Evolutionary conservation across 495 filamentous ascomycete species (phyloP), one percentile per base, ranked within the genome.

Genomic region (Neurospora intermedia): DNA sequence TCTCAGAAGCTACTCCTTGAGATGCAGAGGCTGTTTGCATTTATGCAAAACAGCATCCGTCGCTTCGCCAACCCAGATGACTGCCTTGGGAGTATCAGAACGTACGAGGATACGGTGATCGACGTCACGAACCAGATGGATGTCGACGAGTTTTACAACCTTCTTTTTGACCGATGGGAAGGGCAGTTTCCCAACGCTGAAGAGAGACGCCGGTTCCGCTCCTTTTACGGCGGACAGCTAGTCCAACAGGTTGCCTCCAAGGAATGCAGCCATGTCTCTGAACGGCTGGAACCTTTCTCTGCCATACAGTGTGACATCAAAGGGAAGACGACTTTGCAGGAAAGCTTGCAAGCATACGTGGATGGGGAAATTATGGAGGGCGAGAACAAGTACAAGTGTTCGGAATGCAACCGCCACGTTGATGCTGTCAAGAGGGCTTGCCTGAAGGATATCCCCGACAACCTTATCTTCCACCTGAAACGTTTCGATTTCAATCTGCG

Each of bases 291-390:
- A 78, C 91, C 92, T 4, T 99, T 98, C 80, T 96, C 93, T 9
- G 96, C 96, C 13, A 96, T 99, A 72, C 93, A 97, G 74, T 97
- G 95, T 80, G 96, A 97, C 75, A 97, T 99, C 75, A 96, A 97
- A 78, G 96, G 96, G 62, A 99, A 98, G 80, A 86, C 84, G 8
- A 90, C 83, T 42, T 87, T 99, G 1, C 85, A 92, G 74, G 94
- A 98, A 72, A 98, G 96, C 78, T 83, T 99, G 15, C 89, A 93
- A 77, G 94, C 95, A 8, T 98, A 97, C 79, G 94, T 98, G 15
- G 92, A 95, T 78, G 96, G 96, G 2, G 96, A 99, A 78, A 89
- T 96, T 62, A 96, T 98, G 94, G 94, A 96, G 87, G 96, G 96
- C 77, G 91, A 97, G 74, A 98, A 99, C 82, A 97, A 97, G 81